These are phyloP conservation scores for Melaleuca alternifolia DNA, from an alignment of 345 rosid genomes.

Conservation along the genomic window DNA sequence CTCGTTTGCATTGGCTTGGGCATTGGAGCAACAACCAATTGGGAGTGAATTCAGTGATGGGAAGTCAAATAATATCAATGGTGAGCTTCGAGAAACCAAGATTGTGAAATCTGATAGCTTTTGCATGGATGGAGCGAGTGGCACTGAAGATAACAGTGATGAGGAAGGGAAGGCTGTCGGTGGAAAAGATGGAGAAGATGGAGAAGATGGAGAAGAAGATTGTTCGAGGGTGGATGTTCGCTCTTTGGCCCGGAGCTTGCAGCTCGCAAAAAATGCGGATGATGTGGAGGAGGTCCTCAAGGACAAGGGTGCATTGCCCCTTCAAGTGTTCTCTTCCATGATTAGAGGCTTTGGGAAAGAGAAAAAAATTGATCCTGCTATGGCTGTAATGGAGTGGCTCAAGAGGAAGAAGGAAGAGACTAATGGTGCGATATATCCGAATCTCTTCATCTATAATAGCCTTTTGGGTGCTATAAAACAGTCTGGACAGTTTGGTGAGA, in stretches of 20 bases:
- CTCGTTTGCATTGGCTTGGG: conserved; percentile 37
- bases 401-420: conserved; percentile 61
- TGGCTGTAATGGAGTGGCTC: conserved; percentile 81
- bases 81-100: neutral
- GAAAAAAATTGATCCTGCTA: conserved; percentile 43
- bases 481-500: conserved; percentile 25
- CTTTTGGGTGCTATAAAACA: conserved; percentile 70
- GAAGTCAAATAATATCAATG: neutral
- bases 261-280: conserved; percentile 52
- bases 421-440: conserved; percentile 43
- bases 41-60: conserved; percentile 15
- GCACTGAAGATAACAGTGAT: conserved; percentile 3
- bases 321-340: conserved; percentile 53
- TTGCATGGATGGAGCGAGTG: neutral
- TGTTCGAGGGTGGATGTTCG: conserved; percentile 44
- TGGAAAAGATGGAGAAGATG: neutral
- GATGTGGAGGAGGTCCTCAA: conserved; percentile 67
- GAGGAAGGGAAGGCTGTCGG: conserved; percentile 14
- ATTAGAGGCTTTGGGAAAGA: conserved; percentile 68
- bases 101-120: neutral
- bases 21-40: conserved; percentile 42
- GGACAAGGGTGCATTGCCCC: conserved; percentile 56
- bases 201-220: conserved; percentile 5
- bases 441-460: conserved; percentile 64
- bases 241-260: conserved; percentile 40